Base-by-base conservation (phyloP, 306 rosid species). In the Castanea crenata region DNA sequence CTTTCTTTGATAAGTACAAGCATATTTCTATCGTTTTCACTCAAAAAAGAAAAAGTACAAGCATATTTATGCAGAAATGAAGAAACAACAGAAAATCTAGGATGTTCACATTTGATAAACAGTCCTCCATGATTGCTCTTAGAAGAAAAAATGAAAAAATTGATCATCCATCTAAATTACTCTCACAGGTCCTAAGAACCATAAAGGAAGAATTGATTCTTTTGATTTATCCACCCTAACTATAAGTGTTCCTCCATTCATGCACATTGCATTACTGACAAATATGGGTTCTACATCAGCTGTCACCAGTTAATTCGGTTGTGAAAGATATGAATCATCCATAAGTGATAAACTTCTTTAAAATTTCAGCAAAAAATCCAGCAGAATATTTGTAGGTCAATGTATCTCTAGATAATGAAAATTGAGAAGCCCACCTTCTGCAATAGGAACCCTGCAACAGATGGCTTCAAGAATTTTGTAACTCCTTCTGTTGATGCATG, bases 401-500 rank as follows among this genome's bases (percentile, higher is more conserved):
- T 57, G 5, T 58, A 68, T 21, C 1, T 55, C 69, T 6, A 20
- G 35, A 15, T 55, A 65, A 25, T 46, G 65, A 55, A 41, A 23
- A 59, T 46, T 46, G 78, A 82, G 34, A 77, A 80, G 20, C 82
- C 74, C 56, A 92, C 99, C 98, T 96, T 96, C 85, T 96, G 99
- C 89, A 96, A 87, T 57, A 96, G 98, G 79, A 93, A 96, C 74
- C 99, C 99, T 46, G 99, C 94, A 32, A 96, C 99, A 55, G 99
- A 96, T 77, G 99, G 99, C 85, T 87, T 96, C 89, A 96, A 86
- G 86, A 80, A 96, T 78, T 96, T 96, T 74, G 99, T 93, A 87
- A 96, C 99, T 1, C 99, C 99, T 86, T 96, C 99, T 23, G 99
- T 96, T 62, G 99, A 96, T 75, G 99, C 99, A 80, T 96, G 99